Conservation (phyloP, 768 basidiomycete genomes). For the Lactarius pseudohatsudake region DNA sequence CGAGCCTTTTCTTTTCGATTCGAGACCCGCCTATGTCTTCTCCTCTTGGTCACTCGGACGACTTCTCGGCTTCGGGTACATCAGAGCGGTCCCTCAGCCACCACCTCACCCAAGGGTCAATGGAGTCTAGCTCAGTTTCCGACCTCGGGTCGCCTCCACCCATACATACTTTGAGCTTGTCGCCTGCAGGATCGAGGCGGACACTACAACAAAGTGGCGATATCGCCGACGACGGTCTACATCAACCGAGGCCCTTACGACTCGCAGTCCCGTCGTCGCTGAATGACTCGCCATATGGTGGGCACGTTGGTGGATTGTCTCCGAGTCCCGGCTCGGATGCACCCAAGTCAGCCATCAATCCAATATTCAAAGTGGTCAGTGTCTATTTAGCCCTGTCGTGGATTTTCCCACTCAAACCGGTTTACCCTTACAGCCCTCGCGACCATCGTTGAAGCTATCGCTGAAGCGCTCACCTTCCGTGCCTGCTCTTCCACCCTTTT, state of each 20-base stretch:
- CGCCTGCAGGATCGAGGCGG: constrained; percentile 50
- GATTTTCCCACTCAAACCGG: constrained; percentile 1
- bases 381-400: neutral
- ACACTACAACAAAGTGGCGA: constrained; percentile 30
- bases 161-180: constrained; percentile 70
- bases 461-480: constrained; percentile 38
- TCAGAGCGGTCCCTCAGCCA: constrained; percentile 79
- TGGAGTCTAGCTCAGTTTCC: constrained; percentile 58
- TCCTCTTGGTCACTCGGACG: constrained; percentile 68
- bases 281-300: constrained; percentile 37
- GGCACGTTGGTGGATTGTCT: constrained; percentile 53
- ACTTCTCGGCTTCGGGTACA: constrained; percentile 67
- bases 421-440: constrained; percentile 48
- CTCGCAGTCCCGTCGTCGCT: constrained; percentile 31
- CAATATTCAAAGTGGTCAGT: constrained; percentile 90
- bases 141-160: constrained; percentile 76
- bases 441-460: constrained; percentile 42
- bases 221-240: constrained; percentile 25
- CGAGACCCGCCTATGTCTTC: constrained; percentile 78
- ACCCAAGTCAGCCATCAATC: constrained; percentile 73
- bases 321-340: constrained; percentile 56
- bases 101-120: constrained; percentile 68
- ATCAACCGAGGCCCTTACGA: constrained; percentile 31
- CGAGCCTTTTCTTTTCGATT: constrained; percentile 63
- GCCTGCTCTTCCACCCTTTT: constrained; percentile 70